These are phyloP conservation scores for Plenodomus biglobosus DNA, from an alignment of 2,329 filamentous ascomycete species.

Conservation along the genomic window DNA sequence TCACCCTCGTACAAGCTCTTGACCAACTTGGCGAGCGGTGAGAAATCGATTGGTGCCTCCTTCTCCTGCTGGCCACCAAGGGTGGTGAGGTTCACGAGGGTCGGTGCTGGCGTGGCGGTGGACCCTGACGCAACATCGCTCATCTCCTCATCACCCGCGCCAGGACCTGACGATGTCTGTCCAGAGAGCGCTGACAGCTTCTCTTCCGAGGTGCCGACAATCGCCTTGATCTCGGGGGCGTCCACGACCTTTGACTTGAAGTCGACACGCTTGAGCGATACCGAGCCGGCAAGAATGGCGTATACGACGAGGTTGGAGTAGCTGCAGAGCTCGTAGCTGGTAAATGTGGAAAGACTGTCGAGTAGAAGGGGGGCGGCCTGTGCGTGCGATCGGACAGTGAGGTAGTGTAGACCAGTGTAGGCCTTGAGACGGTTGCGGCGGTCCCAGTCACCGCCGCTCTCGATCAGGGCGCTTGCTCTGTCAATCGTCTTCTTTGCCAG, in stretches of 20 bases:
- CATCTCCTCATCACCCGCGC: slow-evolving; percentile 74
- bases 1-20: slow-evolving; percentile 90
- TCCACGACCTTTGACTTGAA: slow-evolving; percentile 99
- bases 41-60: slow-evolving; percentile 85
- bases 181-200: slow-evolving; percentile 81
- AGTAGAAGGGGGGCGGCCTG: slow-evolving; percentile 88
- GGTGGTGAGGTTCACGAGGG: slow-evolving; percentile 84
- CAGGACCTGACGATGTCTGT: slow-evolving; percentile 76
- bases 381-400: slow-evolving; percentile 89
- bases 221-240: slow-evolving; percentile 96
- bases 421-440: slow-evolving; percentile 97
- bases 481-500: slow-evolving; percentile 94
- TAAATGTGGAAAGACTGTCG: slow-evolving; percentile 96
- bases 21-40: slow-evolving; percentile 81
- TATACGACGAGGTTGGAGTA: slow-evolving; percentile 95
- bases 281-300: slow-evolving; percentile 89
- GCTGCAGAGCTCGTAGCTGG: slow-evolving; percentile 96
- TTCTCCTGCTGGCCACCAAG: slow-evolving; percentile 77
- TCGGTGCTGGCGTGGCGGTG: slow-evolving; percentile 57
- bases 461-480: slow-evolving; percentile 84
- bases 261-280: slow-evolving; percentile 93
- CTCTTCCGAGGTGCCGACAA: slow-evolving; percentile 86
- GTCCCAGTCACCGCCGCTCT: slow-evolving; percentile 97
- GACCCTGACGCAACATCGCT: slow-evolving; percentile 56
- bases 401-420: slow-evolving; percentile 90